phyloP scores from a whole-genome alignment of 2,329 filamentous ascomycete species.

The Cordyceps cicadae region DNA sequence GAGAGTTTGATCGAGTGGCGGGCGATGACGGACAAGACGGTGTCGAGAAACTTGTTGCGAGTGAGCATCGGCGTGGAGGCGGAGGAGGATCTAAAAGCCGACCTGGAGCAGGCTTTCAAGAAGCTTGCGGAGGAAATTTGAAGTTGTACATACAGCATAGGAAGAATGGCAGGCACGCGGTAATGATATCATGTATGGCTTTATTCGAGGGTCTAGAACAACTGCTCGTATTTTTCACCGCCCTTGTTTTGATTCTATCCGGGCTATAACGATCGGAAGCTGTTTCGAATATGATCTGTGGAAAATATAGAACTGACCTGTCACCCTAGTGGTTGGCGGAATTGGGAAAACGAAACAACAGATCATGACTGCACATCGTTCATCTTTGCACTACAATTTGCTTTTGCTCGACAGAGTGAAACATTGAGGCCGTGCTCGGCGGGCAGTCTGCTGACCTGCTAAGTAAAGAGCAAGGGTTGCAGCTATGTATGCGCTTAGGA shows the following conservation, averaged over 20 bases:
- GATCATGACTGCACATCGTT: neutral
- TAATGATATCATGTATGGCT: neutral
- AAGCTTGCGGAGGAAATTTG: conserved; percentile 30
- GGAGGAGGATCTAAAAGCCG: conserved; percentile 72
- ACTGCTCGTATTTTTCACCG: no score
- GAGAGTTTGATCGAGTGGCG: conserved; percentile 97
- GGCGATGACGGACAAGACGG: conserved; percentile 68
- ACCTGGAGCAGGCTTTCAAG: conserved; percentile 61
- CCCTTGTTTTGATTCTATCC: no score
- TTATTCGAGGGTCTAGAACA: neutral
- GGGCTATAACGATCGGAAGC: no score
- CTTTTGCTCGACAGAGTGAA: no score
- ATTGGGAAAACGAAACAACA: no score
- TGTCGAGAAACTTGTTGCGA: conserved; percentile 66
- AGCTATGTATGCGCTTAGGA: neutral
- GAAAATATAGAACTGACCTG: neutral
- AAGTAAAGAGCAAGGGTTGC: no score
- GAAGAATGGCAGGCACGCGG: neutral
- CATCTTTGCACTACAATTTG: neutral
- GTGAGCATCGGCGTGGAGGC: conserved; percentile 83
- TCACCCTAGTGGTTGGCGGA: no score
- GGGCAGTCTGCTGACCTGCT: neutral
- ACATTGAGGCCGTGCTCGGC: no score
- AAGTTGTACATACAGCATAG: no score
- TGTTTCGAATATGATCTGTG: no score